phyloP scores from a whole-genome alignment of 345 rosid species.

The Draba incana region DNA sequence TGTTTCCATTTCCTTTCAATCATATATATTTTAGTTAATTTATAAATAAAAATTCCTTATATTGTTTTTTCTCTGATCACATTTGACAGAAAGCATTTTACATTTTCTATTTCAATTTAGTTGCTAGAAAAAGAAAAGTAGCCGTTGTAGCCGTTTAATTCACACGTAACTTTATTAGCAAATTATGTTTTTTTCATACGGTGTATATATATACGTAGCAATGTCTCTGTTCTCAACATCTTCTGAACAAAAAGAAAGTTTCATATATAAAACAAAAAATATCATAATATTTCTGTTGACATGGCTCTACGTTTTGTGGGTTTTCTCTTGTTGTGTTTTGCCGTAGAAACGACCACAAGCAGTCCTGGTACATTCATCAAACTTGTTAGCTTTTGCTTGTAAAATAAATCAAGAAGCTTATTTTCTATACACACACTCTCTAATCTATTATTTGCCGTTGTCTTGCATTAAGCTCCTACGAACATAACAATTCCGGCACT shows the following conservation, averaged over 20 bases:
- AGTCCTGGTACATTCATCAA: slow-evolving; percentile 14
- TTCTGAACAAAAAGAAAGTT: slow-evolving; percentile 10
- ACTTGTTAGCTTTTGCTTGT: neutral
- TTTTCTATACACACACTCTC: neutral
- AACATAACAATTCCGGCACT: slow-evolving; percentile 32
- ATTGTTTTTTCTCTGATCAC: neutral
- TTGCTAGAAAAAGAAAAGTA: neutral
- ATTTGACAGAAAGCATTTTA: neutral
- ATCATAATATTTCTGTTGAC: neutral
- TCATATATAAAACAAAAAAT: too few relatives aligned
- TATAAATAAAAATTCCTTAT: neutral
- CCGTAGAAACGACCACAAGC: slow-evolving; percentile 3
- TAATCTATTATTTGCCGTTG: neutral
- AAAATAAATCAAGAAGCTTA: neutral
- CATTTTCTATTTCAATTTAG: slow-evolving; percentile 1
- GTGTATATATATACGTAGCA: neutral
- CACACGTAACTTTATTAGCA: neutral
- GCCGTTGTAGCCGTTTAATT: neutral
- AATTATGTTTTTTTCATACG: neutral
- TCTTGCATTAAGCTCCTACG: neutral
- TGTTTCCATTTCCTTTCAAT: neutral
- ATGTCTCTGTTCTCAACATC: slow-evolving; percentile 14
- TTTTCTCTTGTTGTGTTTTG: neutral
- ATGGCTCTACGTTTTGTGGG: slow-evolving; percentile 21
- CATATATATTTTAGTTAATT: neutral